phyloP scores from a whole-genome alignment of 2,329 filamentous ascomycete genomes.

The Calonectria pseudoturangicola region DNA sequence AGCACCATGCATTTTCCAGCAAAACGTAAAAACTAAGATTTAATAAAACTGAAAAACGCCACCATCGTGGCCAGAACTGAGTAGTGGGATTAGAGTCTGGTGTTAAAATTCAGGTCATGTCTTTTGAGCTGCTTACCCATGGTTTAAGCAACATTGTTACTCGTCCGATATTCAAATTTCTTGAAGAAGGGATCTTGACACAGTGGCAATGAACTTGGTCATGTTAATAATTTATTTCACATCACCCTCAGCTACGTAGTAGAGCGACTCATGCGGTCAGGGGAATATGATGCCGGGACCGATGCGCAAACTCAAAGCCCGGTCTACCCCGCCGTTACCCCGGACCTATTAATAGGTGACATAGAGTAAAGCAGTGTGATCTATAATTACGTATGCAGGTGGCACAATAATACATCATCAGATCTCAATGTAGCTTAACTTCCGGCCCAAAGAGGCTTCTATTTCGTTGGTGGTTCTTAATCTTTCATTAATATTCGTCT shows the following conservation, averaged over 20 bases:
- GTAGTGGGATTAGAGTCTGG: not conserved
- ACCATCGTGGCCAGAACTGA: constrained; percentile 15
- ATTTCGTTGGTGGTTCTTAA: too few relatives aligned
- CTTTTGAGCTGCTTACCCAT: not conserved
- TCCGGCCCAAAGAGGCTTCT: too few relatives aligned
- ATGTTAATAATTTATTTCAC: not conserved
- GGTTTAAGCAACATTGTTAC: not conserved
- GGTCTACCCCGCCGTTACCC: constrained; percentile 14
- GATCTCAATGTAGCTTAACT: too few relatives aligned
- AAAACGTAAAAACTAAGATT: constrained; percentile 8
- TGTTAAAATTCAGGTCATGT: too few relatives aligned
- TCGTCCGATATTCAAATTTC: not conserved
- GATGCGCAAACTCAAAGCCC: not conserved
- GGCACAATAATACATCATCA: too few relatives aligned
- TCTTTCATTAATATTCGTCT: too few relatives aligned
- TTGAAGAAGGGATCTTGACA: too few relatives aligned
- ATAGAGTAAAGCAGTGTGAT: too few relatives aligned
- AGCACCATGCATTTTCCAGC: constrained; percentile 2
- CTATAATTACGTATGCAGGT: too few relatives aligned
- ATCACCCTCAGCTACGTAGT: not conserved
- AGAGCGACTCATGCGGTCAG: too few relatives aligned
- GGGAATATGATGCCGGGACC: too few relatives aligned
- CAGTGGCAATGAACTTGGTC: too few relatives aligned
- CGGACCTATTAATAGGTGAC: not conserved
- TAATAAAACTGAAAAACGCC: not conserved